Base-by-base conservation (phyloP, 345 rosid species). In the Citrus sinensis region DNA sequence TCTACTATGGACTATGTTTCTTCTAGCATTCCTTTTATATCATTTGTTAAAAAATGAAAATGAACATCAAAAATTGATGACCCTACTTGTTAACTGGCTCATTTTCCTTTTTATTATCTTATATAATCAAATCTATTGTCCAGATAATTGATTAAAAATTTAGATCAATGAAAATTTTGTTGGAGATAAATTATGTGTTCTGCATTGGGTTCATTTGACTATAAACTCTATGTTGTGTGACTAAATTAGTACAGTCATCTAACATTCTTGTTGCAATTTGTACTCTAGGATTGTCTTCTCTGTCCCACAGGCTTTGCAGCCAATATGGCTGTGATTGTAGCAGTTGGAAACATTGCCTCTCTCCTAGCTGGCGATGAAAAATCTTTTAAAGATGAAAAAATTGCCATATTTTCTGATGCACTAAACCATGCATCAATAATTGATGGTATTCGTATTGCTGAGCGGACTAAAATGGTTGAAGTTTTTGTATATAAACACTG, bases 271-370 rank as follows among this genome's bases (percentile, higher is more conserved):
- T 78, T 76, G 76, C 66, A 67, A 79, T 86, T 80, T 83, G 79
- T 81, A 72, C 58, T 73, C 67, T 82, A 93, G 99, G 99, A 95
- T 71, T 93, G 97, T 88, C 97, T 95, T 88, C 97, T 93, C 76
- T 95, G 99, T 88, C 98, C 99, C 72, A 88, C 96, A 80, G 99
- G 99, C 27, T 95, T 92, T 89, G 83, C 99, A 75, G 98, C 99
- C 56, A 95, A 95, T 82, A 92, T 91, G 99, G 97, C 99, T 68
- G 81, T 87, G 70, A 89, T 95, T 96, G 99, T 95, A 75, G 92
- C 97, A 27, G 82, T 95, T 77, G 99, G 98, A 85, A 92, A 86
- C 79, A 82, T 93, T 79, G 86, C 90, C 82, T 87, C 94, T 73
- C 91, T 95, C 82, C 84, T 93, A 73, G 87, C 85, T 66, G 75